Base-by-base conservation (phyloP, 441 rosid species). In the Flueggea neowawraea region DNA sequence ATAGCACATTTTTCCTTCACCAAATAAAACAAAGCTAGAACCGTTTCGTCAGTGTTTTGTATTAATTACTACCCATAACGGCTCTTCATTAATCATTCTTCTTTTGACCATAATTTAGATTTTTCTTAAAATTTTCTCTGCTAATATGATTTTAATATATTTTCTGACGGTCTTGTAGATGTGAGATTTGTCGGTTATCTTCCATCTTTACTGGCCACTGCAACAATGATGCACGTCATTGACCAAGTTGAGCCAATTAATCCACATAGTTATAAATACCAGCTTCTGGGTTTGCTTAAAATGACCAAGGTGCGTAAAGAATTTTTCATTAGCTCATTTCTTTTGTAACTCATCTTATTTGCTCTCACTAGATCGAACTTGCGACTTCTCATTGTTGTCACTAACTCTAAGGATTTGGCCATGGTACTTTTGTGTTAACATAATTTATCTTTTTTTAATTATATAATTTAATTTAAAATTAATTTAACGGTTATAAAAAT, bases 141-240 rank as follows among this genome's bases (percentile, higher is more conserved):
- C 45, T 49, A 6, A 31, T 36, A 57, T 32, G 61, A 49, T 64
- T 52, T 22, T 22, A 33, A 12, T 51, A 22, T 48, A 10, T 68
- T 17, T 47, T 58, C 45, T 66, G 31, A 5, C 58, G n/a, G 1
- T 39, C 33, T 44, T 57, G 50, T 47, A 94, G 99, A 94, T 78
- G 74, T 96, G 57, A 89, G 89, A 85, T 86, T 80, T 68, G 78
- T 72, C 72, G 60, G 78, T 4, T 82, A 75, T 80, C 88, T 75
- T 12, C 94, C 99, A 16, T 91, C 97, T 53, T 85, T 78, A 12
- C 60, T 94, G 77, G 99, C 97, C 31, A 79, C 99, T 51, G 94
- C 99, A 4, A 80, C 94, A 52, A 91, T 94, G 96, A 78, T 87
- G 89, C 83, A 76, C 68, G 80, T 80, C 63, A 85, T 91, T 13